phyloP scores from a whole-genome alignment of 148 eudicot genomes.

The Euryodendron excelsum region DNA sequence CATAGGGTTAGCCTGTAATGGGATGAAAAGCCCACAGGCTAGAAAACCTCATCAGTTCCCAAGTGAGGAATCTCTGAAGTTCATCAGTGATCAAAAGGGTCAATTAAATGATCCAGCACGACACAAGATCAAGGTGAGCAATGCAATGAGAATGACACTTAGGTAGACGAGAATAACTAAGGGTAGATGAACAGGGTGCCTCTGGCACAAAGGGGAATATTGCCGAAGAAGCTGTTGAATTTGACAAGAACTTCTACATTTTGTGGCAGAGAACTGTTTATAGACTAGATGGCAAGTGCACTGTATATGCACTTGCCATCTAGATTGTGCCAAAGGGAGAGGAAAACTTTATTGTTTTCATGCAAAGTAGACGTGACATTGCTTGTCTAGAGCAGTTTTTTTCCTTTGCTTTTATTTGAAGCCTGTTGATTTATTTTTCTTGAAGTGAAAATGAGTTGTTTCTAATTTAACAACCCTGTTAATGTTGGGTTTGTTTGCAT shows the following conservation, averaged over 20 bases:
- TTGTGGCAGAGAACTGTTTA: background rate
- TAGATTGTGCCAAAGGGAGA: background rate
- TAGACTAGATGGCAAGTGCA: background rate
- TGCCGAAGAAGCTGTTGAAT: background rate
- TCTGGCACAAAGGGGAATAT: background rate
- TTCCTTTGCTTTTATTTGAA: background rate
- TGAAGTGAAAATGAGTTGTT: too few relatives aligned
- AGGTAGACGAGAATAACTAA: background rate
- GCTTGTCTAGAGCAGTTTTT: background rate
- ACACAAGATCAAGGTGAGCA: constrained; percentile 4
- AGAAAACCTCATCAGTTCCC: constrained; percentile 20
- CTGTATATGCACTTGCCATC: background rate
- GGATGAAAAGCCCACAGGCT: constrained; percentile 22
- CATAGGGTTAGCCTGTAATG: constrained; percentile 41
- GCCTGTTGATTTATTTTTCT: background rate
- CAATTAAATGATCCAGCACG: background rate
- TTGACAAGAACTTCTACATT: background rate
- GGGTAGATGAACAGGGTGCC: background rate
- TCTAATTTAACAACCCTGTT: background rate
- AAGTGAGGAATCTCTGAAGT: constrained; percentile 18
- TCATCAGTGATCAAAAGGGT: constrained; percentile 5
- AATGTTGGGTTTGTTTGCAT: background rate
- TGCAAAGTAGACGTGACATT: background rate
- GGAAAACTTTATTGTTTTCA: background rate
- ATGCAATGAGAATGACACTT: background rate